A percentile compares a stretch with the other conserved stretches of the same genome.
Conservation (phyloP, 768 basidiomycete genomes). For the Pulveroboletus ravenelii region DNA sequence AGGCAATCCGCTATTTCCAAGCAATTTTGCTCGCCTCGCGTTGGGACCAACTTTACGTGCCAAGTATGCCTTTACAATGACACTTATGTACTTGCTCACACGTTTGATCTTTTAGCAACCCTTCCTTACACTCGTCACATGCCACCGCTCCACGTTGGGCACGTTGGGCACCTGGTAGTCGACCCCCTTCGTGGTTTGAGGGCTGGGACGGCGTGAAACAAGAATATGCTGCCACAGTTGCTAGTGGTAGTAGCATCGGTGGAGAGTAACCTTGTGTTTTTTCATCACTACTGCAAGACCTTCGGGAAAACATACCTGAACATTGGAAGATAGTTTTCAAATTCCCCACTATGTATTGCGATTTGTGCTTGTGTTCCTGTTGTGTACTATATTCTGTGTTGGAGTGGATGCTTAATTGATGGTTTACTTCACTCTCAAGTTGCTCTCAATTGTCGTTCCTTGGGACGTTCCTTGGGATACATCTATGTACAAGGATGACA, state of each 20-base stretch:
- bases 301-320: neutral
- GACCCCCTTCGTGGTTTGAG: slow-evolving; percentile 38
- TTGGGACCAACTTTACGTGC: slow-evolving; percentile 60
- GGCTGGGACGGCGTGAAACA: slow-evolving; percentile 38
- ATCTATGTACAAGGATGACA: neutral
- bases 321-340: neutral
- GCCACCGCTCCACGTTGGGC: slow-evolving; percentile 15
- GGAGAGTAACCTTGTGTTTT: slow-evolving; percentile 16
- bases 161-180: slow-evolving; percentile 26
- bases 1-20: slow-evolving; percentile 78
- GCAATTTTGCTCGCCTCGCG: slow-evolving; percentile 67
- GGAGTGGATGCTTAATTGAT: neutral
- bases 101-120: slow-evolving; percentile 19
- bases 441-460: neutral
- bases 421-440: neutral
- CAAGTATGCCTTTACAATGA: slow-evolving; percentile 34
- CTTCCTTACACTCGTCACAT: slow-evolving; percentile 18
- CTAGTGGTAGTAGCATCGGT: slow-evolving; percentile 33
- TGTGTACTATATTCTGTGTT: neutral
- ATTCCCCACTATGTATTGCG: neutral
- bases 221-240: slow-evolving; percentile 41
- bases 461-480: neutral
- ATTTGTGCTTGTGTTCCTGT: neutral
- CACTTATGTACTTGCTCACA: neutral
- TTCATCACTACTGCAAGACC: neutral